Evolutionary conservation across 2,329 filamentous ascomycete species (phyloP).

Genomic region (Apiospora kogelbergensis): DNA sequence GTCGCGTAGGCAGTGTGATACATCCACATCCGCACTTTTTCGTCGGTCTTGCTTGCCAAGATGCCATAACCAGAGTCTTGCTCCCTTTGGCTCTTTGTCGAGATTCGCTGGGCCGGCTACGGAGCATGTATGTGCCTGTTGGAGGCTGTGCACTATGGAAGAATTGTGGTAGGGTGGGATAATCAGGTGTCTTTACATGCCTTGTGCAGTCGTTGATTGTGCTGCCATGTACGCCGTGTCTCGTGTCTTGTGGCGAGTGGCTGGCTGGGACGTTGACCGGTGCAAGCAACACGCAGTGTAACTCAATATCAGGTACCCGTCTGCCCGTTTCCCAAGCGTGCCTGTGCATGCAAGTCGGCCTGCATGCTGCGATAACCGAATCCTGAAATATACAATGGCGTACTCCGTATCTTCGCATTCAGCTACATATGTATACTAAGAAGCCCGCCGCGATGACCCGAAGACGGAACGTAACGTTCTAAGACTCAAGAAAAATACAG

Average conservation of each 20-base stretch:
- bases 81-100: background rate
- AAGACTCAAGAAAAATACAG: background rate
- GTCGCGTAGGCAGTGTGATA: background rate
- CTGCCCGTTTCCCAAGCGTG: background rate
- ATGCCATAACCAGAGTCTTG: background rate
- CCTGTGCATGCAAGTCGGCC: background rate
- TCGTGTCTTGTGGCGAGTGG: constrained; percentile 3
- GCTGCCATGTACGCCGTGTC: background rate
- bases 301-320: constrained; percentile 6
- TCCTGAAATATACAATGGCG: background rate
- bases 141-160: background rate
- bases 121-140: background rate
- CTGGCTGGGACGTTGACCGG: background rate
- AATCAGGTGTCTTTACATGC: background rate
- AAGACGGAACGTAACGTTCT: background rate
- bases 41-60: background rate
- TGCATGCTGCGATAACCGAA: background rate
- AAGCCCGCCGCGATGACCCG: background rate
- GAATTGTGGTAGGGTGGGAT: background rate
- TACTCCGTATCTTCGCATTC: background rate
- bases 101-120: background rate
- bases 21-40: background rate
- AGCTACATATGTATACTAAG: no score
- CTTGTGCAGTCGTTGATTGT: background rate
- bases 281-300: background rate